phyloP scores from a whole-genome alignment of 768 basidiomycete genomes.

The Postia placenta region DNA sequence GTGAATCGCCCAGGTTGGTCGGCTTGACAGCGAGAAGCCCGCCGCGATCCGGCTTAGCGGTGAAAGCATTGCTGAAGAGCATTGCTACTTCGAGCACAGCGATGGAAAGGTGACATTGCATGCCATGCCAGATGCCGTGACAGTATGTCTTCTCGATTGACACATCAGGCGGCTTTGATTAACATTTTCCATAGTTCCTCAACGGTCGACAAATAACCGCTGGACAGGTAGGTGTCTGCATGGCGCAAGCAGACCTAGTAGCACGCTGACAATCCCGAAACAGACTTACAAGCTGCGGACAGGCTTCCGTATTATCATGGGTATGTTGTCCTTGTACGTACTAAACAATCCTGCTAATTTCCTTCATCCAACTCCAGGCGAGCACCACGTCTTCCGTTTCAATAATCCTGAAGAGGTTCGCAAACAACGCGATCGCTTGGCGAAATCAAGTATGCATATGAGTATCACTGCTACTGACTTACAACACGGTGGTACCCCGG shows the following conservation, averaged over 20 bases:
- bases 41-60: conserved; percentile 92
- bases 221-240: conserved; percentile 51
- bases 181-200: conserved; percentile 54
- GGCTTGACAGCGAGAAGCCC: conserved; percentile 72
- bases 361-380: conserved; percentile 43
- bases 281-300: conserved; percentile 82
- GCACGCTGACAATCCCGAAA: not conserved
- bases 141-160: conserved; percentile 42
- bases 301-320: conserved; percentile 95
- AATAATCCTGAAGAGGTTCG: conserved; percentile 95
- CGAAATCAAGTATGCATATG: conserved; percentile 62
- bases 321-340: conserved; percentile 34
- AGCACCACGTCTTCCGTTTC: conserved; percentile 96
- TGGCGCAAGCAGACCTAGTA: not conserved
- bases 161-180: not conserved
- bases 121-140: conserved; percentile 74
- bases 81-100: conserved; percentile 85
- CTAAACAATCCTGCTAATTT: not conserved
- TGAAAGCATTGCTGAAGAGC: conserved; percentile 84
- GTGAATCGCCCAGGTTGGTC: conserved; percentile 60
- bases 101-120: conserved; percentile 83
- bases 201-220: conserved; percentile 87
- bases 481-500: conserved; percentile 40
- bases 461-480: conserved; percentile 64
- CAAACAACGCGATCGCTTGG: conserved; percentile 78